Evolutionary conservation across 2,329 filamentous ascomycete species (phyloP), one percentile per base, ranked within the genome.

Genomic region (Hypomyces perniciosus): DNA sequence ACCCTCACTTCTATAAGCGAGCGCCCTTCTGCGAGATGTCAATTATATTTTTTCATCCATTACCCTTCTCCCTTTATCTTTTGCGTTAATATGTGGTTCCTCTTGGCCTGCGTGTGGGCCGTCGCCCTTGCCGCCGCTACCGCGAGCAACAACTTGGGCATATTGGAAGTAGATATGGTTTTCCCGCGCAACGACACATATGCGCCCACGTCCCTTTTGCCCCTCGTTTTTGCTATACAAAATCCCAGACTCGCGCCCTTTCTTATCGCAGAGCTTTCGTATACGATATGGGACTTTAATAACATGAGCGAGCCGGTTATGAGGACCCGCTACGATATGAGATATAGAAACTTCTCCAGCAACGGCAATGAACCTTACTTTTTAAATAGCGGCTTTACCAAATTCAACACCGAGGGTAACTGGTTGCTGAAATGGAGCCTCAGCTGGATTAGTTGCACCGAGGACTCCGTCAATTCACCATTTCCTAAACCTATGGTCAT

Each of bases 111-210:
- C 13, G 7, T 8, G 7, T 6, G 7, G 38, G 38, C 38, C 13
- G 8, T 40, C n/a, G n/a, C n/a, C n/a, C n/a, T n/a, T n/a, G n/a
- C n/a, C 38, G 38, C 41, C 6, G 28, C 41, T 13, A 44, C 26
- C 5, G 41, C 20, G 5, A 20, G 3, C 6, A 31, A 28, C 26
- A 6, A 12, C 5, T n/a, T 39, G 2, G 48, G 41, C 8, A 38
- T n/a, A 4, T 2, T 50, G 33, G 49, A 51, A 30, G 29, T 51
- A 4, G 43, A 51, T 26, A 10, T 51, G 26, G 29, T 51, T 28
- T 51, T 51, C 20, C 49, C 49, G 10, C 35, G 35, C 27, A 51
- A 51, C 37, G 49, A 46, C 20, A 46, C 49, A 6, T 51, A 51
- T 8, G 44, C 27, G 20, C 35, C 34, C 4, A 12, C n/a, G 28